Base-by-base conservation (phyloP, 2,329 filamentous ascomycete species). In the Trichoderma harzianum region DNA sequence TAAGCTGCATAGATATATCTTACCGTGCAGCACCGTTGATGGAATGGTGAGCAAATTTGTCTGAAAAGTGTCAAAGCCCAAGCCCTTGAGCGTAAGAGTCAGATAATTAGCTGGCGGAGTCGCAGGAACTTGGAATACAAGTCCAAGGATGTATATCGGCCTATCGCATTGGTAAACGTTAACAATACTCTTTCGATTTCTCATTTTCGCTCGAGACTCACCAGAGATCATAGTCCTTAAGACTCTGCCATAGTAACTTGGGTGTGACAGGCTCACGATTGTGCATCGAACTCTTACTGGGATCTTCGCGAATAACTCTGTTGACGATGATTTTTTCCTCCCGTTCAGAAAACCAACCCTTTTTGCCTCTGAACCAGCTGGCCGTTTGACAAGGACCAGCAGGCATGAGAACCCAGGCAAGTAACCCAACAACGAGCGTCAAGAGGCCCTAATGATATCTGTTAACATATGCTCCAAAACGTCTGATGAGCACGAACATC, bases 221-320 rank as follows among this genome's bases (percentile, higher is more conserved):
- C 87, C 87, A 90, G 73, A 90, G 81, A 73, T 91, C 87, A 75
- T 86, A 90, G 74, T 91, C 89, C 12, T 82, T 83, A 3, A 89
- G 75, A 2, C 84, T 83, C 51, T 89, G 78, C 83, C 84, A 87
- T 0, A 89, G 82, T 3, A 83, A 77, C 18, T 78, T 80, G 1
- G 82, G 80, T 0, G 84, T 85, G 21, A 90, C 81, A 5, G 75
- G 76, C 34, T 80, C 76, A 2, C 87, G 83, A 74, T 89, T 89
- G 77, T 89, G 86, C 86, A 90, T 89, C 73, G 87, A 86, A 39
- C 86, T 86, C 75, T 89, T 89, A 66, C 82, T 82, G 0, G 87
- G 88, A 69, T 89, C 88, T 64, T 91, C 88, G 2, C 88, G 84
- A 34, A 83, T 77, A 14, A 83, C 77, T 3, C 89, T 83, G 73